Percentiles rank a stretch among this genome's conserved stretches.
These are phyloP conservation scores for Tephrocybe sp. DNA, from an alignment of 768 basidiomycete species.

Conservation along the genomic window DNA sequence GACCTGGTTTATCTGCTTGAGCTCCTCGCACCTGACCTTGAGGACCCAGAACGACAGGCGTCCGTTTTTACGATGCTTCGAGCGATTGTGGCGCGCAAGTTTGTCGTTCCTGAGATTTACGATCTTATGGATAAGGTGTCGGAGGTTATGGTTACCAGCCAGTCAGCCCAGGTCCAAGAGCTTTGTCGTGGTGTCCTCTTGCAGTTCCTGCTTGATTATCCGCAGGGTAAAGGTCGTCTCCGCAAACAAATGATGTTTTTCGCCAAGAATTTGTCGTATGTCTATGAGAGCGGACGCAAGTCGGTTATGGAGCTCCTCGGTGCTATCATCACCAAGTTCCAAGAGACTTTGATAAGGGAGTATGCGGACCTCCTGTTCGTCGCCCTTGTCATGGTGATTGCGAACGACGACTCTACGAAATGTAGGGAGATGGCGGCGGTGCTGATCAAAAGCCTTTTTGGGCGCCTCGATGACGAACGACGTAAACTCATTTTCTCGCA, in stretches of 20 bases:
- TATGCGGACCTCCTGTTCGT: constrained; percentile 89
- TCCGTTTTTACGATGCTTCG: constrained; percentile 87
- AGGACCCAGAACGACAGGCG: constrained; percentile 83
- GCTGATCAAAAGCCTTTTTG: constrained; percentile 75
- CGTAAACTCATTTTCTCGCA: constrained; percentile 60
- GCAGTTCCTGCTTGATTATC: constrained; percentile 96
- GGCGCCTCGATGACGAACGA: constrained; percentile 59
- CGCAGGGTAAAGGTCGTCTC: constrained; percentile 90
- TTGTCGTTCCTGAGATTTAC: constrained; percentile 95
- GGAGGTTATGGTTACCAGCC: constrained; percentile 90
- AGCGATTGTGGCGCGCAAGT: constrained; percentile 86
- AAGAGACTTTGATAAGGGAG: constrained; percentile 66
- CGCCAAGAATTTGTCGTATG: constrained; percentile 88
- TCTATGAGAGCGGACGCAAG: constrained; percentile 83
- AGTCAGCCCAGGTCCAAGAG: constrained; percentile 89
- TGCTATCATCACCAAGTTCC: constrained; percentile 83
- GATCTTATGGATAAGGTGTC: constrained; percentile 94
- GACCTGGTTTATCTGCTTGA: constrained; percentile 87
- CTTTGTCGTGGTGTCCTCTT: constrained; percentile 85
- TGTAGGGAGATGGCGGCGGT: constrained; percentile 88
- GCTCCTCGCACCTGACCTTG: constrained; percentile 83
- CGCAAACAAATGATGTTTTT: constrained; percentile 88
- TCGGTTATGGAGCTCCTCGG: constrained; percentile 95
- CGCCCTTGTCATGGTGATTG: constrained; percentile 86
- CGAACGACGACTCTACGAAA: constrained; percentile 89